Conservation (phyloP, 225 moss, liverwort and hornwort species). For the Neckera pumila region DNA sequence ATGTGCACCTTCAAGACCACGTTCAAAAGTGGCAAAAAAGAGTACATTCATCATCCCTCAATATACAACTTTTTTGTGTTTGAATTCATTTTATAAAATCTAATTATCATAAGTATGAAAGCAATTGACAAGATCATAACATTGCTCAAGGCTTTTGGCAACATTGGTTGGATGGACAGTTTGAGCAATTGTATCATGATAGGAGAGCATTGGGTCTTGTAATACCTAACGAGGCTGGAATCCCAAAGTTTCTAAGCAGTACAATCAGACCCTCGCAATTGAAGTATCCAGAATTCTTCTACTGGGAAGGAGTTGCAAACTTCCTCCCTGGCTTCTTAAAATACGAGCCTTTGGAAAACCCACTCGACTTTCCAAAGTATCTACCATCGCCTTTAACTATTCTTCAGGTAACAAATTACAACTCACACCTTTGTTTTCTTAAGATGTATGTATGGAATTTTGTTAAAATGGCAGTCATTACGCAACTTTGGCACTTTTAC, state of each 20-base stretch:
- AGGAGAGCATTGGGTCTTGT: slow-evolving; percentile 35
- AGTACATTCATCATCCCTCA: background rate
- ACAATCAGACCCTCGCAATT: slow-evolving; percentile 61
- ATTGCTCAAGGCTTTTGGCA: background rate
- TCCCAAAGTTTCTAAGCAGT: slow-evolving; percentile 48
- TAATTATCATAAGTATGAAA: background rate
- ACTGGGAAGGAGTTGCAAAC: slow-evolving; percentile 47
- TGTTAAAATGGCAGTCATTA: too few species aligned
- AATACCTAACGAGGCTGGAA: slow-evolving; percentile 46
- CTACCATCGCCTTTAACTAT: slow-evolving; percentile 51
- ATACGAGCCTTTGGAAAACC: slow-evolving; percentile 60
- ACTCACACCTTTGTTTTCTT: background rate
- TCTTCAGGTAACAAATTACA: slow-evolving; percentile 21
- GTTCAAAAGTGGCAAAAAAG: slow-evolving; percentile 39
- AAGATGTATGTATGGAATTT: background rate
- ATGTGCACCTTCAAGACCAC: slow-evolving; percentile 33
- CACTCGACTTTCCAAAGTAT: slow-evolving; percentile 37
- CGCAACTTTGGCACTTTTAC: too few species aligned
- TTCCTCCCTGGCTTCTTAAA: slow-evolving; percentile 50
- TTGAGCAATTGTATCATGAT: slow-evolving; percentile 54
- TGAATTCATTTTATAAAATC: background rate
- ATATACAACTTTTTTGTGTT: background rate
- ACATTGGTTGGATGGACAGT: slow-evolving; percentile 16
- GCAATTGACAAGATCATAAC: background rate
- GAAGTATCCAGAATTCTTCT: slow-evolving; percentile 51